These are phyloP conservation scores for Kluyveromyces aestuarii DNA, from an alignment of 805 yeast genomes.

Conservation along the genomic window DNA sequence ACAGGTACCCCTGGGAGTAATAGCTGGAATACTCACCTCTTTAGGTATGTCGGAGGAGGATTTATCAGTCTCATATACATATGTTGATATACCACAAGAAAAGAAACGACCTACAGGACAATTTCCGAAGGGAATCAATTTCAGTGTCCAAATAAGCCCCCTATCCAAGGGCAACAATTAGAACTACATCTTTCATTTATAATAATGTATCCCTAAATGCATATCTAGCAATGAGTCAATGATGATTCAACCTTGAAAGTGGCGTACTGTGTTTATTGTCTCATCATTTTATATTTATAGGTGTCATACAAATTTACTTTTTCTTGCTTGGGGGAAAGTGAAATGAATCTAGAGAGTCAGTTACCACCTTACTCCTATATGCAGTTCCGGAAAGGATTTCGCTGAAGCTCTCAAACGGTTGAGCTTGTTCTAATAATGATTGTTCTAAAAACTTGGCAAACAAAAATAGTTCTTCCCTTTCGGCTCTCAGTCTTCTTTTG, in stretches of 20 bases:
- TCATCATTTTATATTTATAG: too few relatives aligned
- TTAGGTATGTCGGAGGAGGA: slow-evolving; percentile 21
- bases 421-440: not conserved
- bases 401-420: not conserved
- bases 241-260: not conserved
- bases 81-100: slow-evolving; percentile 20
- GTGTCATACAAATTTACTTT: not conserved
- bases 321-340: not conserved
- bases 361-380: not conserved
- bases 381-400: not conserved
- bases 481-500: slow-evolving; percentile 8
- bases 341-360: not conserved
- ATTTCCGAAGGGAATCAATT: slow-evolving; percentile 24
- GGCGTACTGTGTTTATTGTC: too few relatives aligned
- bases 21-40: slow-evolving; percentile 25
- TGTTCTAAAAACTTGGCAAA: not conserved
- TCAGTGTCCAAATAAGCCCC: slow-evolving; percentile 22
- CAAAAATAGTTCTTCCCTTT: slow-evolving; percentile 8
- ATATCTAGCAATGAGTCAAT: not conserved
- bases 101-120: slow-evolving; percentile 5
- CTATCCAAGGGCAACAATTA: not conserved
- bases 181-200: not conserved
- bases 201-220: not conserved
- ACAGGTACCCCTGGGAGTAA: slow-evolving; percentile 27
- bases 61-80: slow-evolving; percentile 21